Percentiles rank a stretch among this genome's conserved stretches.
Evolutionary conservation across 2,329 filamentous ascomycete genomes (phyloP).

Genomic region (Exserohilum turcica): DNA sequence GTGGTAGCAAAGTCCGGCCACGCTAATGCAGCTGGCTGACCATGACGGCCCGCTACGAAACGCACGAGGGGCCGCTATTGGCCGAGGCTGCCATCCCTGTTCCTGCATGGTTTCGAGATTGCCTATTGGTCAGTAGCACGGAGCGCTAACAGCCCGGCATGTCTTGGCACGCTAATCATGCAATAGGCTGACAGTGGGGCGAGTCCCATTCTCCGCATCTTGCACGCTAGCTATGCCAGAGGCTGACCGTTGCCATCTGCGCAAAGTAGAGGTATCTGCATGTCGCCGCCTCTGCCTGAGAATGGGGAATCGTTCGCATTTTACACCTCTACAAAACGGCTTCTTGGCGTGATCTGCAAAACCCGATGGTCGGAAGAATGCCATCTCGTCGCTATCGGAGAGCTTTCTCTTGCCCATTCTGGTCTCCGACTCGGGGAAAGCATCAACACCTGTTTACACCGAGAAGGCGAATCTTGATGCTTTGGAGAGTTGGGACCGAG

Average conservation of each 20-base stretch:
- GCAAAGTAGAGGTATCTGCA: neutral
- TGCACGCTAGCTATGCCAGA: neutral
- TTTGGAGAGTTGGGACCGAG: neutral
- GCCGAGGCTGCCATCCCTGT: too few species aligned
- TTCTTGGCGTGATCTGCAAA: neutral
- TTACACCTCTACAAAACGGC: neutral
- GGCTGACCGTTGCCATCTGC: neutral
- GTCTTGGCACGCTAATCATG: neutral
- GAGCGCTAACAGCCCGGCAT: neutral
- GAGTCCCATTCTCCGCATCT: neutral
- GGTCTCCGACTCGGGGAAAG: neutral
- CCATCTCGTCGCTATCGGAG: neutral
- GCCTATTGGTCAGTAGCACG: too few species aligned
- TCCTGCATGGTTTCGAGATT: too few species aligned
- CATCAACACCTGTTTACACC: neutral
- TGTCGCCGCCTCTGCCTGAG: neutral
- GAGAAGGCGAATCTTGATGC: neutral
- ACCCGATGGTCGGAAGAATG: neutral
- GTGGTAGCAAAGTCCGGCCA: neutral
- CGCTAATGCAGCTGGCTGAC: conserved; percentile 2
- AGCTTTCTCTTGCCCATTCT: neutral
- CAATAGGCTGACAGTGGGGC: neutral
- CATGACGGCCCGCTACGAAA: neutral
- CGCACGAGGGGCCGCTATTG: too few species aligned
- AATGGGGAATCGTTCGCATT: neutral